Evolutionary conservation across 2,329 filamentous ascomycete species (phyloP), one percentile per base, ranked within the genome.

Genomic region (Pochonia chlamydosporia): DNA sequence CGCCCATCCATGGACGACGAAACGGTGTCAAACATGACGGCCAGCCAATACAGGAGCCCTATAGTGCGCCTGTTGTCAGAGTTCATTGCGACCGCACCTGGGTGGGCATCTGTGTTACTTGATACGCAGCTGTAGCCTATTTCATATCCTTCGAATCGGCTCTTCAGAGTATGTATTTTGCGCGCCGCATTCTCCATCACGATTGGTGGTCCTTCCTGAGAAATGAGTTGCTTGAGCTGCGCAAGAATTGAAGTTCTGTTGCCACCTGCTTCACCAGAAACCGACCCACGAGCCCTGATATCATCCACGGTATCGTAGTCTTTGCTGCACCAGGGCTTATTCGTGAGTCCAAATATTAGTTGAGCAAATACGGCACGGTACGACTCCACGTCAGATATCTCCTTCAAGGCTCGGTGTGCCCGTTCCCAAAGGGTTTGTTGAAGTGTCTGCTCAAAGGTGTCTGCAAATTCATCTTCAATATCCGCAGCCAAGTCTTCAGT

Each of bases 21-120:
- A 8, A 80, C 59, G 0, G 77, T 81, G 54, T 81, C 78, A 41
- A 79, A 76, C 77, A 81, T 81, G 40, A 80, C 65, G 0, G 73
- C 74, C 14, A 82, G 63, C 78, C 78, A 82, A 54, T 76, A 81
- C 3, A 81, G 55, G 10, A 81, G 60, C 11, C 74, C 68, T 23
- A 81, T 65, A 0, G 78, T 80, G 10, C 69, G 58, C 6, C 59
- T 14, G 14, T 13, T n/a, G 14, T 10, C 30, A 10, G 30, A 5
- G 14, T 5, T 33, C 30, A 33, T 33, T 33, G 14, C 5, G 14
- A 5, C n/a, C 5, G 14, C n/a, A 33, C 14, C 30, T 14, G n/a
- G n/a, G n/a, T n/a, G n/a, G n/a, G n/a, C n/a, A n/a, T n/a, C n/a
- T n/a, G n/a, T n/a, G n/a, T n/a, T n/a, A n/a, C 14, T 13, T 5